Conservation (phyloP, 2,329 filamentous ascomycete genomes). For the Nemania sp. region DNA sequence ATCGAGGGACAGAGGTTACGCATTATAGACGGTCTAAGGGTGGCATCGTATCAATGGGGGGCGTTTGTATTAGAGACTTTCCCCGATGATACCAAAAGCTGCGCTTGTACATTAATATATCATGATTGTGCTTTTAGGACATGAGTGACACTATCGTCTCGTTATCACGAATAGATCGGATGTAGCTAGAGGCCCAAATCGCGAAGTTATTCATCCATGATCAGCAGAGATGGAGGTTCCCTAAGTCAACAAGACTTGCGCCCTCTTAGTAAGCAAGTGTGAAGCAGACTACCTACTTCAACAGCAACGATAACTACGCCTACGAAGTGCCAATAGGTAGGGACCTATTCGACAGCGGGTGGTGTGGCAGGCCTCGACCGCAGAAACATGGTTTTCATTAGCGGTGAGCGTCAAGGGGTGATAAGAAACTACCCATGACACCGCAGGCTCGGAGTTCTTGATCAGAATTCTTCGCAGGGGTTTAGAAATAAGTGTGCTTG, state of each 20-base stretch:
- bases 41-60: constrained; percentile 38
- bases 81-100: constrained; percentile 43
- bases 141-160: constrained; percentile 5
- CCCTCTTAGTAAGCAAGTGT: too few relatives aligned
- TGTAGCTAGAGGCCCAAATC: constrained; percentile 8
- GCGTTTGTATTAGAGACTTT: constrained; percentile 37
- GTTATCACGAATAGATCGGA: constrained; percentile 6
- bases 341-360: background rate
- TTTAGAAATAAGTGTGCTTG: too few relatives aligned
- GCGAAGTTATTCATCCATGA: background rate
- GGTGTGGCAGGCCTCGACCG: background rate
- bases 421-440: too few relatives aligned
- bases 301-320: too few relatives aligned
- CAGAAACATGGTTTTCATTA: background rate
- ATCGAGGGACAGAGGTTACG: constrained; percentile 36
- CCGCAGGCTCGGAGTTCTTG: too few relatives aligned
- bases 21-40: constrained; percentile 40
- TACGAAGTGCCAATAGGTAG: too few relatives aligned
- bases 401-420: background rate
- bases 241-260: background rate
- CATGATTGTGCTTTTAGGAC: constrained; percentile 35
- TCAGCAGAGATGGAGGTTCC: too few relatives aligned
- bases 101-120: constrained; percentile 42
- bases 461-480: background rate
- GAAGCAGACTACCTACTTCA: too few relatives aligned